phyloP scores from a whole-genome alignment of 305 asterid species.

The Euphrasia arctica region DNA sequence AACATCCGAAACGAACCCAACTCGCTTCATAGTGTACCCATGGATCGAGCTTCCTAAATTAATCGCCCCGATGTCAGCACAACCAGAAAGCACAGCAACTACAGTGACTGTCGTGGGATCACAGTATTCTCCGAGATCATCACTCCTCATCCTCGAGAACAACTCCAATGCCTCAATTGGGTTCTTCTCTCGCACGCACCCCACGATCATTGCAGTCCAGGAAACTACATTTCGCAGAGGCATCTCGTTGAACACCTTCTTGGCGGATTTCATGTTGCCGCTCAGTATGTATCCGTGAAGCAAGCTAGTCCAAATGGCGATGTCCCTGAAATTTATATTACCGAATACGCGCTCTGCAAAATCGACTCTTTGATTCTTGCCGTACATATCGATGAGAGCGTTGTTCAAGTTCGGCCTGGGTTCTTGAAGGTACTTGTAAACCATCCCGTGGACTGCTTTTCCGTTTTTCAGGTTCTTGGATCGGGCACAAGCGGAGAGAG shows the following conservation, averaged over 20 bases:
- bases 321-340: conserved; percentile 42
- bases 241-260: conserved; percentile 57
- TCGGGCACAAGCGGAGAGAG: conserved; percentile 66
- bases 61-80: conserved; percentile 85
- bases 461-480: conserved; percentile 44
- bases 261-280: conserved; percentile 49
- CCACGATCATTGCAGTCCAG: conserved; percentile 86
- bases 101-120: conserved; percentile 59
- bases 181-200: conserved; percentile 54
- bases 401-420: conserved; percentile 53
- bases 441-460: conserved; percentile 55
- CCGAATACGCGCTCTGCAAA: conserved; percentile 50
- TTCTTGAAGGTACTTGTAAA: conserved; percentile 39
- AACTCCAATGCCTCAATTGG: conserved; percentile 52
- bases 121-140: conserved; percentile 34
- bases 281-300: conserved; percentile 51
- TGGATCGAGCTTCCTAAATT: conserved; percentile 61
- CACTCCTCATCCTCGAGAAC: conserved; percentile 53
- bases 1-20: conserved; percentile 41
- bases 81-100: conserved; percentile 74
- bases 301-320: conserved; percentile 77
- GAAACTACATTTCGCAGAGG: conserved; percentile 63
- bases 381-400: conserved; percentile 74
- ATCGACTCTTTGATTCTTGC: conserved; percentile 38
- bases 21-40: conserved; percentile 51